Evolutionary conservation across 371 early-diverging fungal species (phyloP), one percentile per base, ranked within the genome.

Genomic region (Actinomortierella ambigua): DNA sequence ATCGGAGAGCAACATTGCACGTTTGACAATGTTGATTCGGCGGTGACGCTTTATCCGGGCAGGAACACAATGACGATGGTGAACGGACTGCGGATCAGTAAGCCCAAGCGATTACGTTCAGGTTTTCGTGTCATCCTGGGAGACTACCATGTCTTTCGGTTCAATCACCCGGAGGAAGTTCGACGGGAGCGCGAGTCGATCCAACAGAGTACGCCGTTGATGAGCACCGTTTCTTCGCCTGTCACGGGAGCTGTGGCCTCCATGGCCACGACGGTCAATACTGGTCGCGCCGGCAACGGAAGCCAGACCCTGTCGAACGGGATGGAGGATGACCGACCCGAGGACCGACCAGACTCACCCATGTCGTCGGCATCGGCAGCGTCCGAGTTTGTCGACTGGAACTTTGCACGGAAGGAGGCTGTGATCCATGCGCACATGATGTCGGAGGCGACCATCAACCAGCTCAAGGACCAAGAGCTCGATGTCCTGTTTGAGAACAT

Each of bases 101-200:
- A 81, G 47, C 83, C 92, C 0, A 71, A 78, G 42, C 77, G 81
- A 39, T 71, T 96, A 4, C 79, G 83, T 9, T 90, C 90, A 4
- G 95, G 95, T 0, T 91, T 83, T 68, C 89, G 94, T 43, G 81
- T 96, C 39, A 91, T 91, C 57, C 82, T 96, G n/a, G 95, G 95
- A 9, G 86, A 87, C 23, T 82, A 87, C 51, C 93, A 91, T 65
- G 86, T 93, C 2, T 96, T 94, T 59, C 81, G 94, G 2, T 93
- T 95, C 68, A 92, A 90, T 55, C 85, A 96, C 66, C 96, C 96
- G 1, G 91, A 87, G 59, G 93, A 94, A 70, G 93, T 87, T 4
- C 85, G 92, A 14, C 81, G 83, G 23, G 93, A 93, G 56, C 79
- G 90, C 9, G 86, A 83, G 49, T 67, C 79, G 8, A 53, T 55